phyloP scores from a whole-genome alignment of 2,329 filamentous ascomycete genomes.

The Cordyceps cicadae region DNA sequence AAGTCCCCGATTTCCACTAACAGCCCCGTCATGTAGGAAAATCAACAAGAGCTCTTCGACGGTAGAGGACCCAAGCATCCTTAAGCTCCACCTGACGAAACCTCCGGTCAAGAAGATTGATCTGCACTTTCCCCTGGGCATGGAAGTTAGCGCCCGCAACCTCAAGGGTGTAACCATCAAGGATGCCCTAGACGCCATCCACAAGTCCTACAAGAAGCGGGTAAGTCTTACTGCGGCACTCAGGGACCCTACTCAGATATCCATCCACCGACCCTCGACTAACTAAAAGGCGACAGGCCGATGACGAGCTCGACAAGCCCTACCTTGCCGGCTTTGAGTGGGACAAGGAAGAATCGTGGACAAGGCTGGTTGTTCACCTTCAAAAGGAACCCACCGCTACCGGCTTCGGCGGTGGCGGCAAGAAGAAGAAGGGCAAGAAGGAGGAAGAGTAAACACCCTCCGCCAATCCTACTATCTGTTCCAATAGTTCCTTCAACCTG shows the following conservation, averaged over 20 bases:
- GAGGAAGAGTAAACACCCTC: conserved; percentile 27
- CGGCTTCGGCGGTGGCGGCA: conserved; percentile 32
- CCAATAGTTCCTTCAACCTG: conserved; percentile 31
- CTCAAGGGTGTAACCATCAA: conserved; percentile 94
- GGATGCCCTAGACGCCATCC: conserved; percentile 88
- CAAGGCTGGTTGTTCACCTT: conserved; percentile 77
- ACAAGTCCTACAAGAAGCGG: conserved; percentile 96
- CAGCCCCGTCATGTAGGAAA: conserved; percentile 56
- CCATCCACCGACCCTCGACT: background rate
- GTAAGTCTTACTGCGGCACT: conserved; percentile 39
- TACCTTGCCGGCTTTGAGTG: conserved; percentile 94
- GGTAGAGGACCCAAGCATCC: conserved; percentile 74
- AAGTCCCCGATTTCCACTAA: conserved; percentile 3
- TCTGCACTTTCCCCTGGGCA: conserved; percentile 79
- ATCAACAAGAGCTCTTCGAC: conserved; percentile 76
- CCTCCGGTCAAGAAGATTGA: conserved; percentile 92
- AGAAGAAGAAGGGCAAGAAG: conserved; percentile 62
- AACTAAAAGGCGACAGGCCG: conserved; percentile 47
- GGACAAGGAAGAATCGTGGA: conserved; percentile 90
- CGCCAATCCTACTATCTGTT: conserved; percentile 28
- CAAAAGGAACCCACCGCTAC: conserved; percentile 57
- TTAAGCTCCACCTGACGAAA: conserved; percentile 71
- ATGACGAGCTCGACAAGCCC: conserved; percentile 82
- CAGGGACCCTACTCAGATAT: background rate
- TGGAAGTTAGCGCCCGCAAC: conserved; percentile 84